phyloP scores from a whole-genome alignment of 192 early-diverging fungal genomes.

The Linderina pennispora region DNA sequence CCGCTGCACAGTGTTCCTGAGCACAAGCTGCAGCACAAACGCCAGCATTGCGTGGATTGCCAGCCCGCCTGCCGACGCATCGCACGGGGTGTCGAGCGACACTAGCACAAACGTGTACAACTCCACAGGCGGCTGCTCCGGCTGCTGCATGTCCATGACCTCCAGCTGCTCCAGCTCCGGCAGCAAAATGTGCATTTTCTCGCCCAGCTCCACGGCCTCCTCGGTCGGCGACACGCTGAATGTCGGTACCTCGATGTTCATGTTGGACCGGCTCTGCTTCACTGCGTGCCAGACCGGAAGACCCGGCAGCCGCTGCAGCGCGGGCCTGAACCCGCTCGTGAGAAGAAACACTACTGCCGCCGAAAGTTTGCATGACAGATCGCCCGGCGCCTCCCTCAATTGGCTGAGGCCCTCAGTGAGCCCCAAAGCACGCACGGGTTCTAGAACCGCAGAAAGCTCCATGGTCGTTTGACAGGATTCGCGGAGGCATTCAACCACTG shows the following conservation, averaged over 20 bases:
- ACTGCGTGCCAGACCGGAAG: constrained; percentile 17
- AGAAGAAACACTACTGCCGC: constrained; percentile 17
- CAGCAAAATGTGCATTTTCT: constrained; percentile 39
- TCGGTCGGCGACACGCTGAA: constrained; percentile 44
- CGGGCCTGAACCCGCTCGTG: constrained; percentile 13
- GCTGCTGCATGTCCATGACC: constrained; percentile 21
- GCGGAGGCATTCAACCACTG: constrained; percentile 10
- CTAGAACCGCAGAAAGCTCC: constrained; percentile 8
- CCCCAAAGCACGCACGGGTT: no score
- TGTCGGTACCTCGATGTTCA: constrained; percentile 25
- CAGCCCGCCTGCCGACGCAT: constrained; percentile 2
- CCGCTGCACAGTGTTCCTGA: constrained; percentile 10
- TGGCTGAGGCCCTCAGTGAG: no score
- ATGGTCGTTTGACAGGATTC: constrained; percentile 14
- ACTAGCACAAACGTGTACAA: constrained; percentile 7
- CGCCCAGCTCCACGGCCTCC: constrained; percentile 41
- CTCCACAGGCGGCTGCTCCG: constrained; percentile 1
- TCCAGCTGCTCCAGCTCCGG: constrained; percentile 43
- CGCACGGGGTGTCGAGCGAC: not conserved
- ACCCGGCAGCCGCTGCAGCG: constrained; percentile 15
- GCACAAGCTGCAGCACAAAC: constrained; percentile 21
- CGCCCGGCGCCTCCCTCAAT: not conserved
- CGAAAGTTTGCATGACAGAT: not conserved
- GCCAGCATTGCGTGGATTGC: constrained; percentile 23
- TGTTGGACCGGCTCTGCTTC: constrained; percentile 20